These are phyloP conservation scores for Aspergillus brasiliensis DNA, from an alignment of 2,329 filamentous ascomycete genomes.

Conservation along the genomic window DNA sequence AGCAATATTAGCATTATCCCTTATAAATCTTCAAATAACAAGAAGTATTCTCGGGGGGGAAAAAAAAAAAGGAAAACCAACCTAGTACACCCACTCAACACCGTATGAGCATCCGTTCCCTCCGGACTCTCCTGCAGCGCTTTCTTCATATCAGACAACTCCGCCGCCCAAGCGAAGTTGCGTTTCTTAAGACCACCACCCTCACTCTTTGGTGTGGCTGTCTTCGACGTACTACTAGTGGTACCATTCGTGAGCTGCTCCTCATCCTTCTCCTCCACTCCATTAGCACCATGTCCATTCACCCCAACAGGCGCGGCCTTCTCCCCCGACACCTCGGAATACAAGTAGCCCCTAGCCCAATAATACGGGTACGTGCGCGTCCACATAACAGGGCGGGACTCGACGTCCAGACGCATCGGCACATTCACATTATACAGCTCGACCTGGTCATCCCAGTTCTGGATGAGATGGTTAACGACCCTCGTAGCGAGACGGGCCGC, in stretches of 20 bases:
- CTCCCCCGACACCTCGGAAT: constrained; percentile 65
- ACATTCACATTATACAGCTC: constrained; percentile 88
- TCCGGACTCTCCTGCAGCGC: constrained; percentile 73
- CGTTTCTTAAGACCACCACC: constrained; percentile 64
- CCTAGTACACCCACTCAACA: constrained; percentile 82
- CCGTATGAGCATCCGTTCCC: constrained; percentile 87
- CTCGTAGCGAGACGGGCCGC: constrained; percentile 71
- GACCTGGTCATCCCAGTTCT: constrained; percentile 69
- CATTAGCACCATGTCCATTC: constrained; percentile 30
- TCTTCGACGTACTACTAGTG: neutral
- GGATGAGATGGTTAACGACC: constrained; percentile 72
- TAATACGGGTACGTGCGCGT: constrained; percentile 83
- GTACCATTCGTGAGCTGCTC: neutral
- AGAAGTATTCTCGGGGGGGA: neutral
- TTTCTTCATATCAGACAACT: constrained; percentile 80
- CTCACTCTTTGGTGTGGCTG: neutral
- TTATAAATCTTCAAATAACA: too few species aligned
- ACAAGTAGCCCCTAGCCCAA: constrained; percentile 77
- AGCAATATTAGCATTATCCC: constrained; percentile 2
- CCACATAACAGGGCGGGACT: constrained; percentile 68
- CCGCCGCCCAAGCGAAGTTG: constrained; percentile 88
- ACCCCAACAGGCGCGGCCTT: constrained; percentile 60
- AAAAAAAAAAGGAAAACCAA: constrained; percentile 38
- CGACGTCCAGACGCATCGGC: constrained; percentile 73
- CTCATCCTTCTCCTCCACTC: neutral